Percentiles rank a stretch among this genome's conserved stretches.
phyloP scores from a whole-genome alignment of 2,329 filamentous ascomycete genomes.

The Geoglossum cookeanum region DNA sequence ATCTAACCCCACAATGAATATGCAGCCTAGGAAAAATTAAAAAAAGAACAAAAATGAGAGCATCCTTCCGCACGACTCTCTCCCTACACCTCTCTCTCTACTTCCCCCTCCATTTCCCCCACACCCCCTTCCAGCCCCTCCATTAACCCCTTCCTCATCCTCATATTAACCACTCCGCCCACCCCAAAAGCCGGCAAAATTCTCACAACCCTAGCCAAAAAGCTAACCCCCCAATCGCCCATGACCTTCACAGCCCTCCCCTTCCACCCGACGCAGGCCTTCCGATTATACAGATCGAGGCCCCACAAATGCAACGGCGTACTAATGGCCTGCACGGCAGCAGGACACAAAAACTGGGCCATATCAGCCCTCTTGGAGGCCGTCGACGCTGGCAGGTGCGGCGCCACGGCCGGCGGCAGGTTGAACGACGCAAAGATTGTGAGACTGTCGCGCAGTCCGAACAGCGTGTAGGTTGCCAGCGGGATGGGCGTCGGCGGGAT shows the following conservation, averaged over 20 bases:
- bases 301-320: slow-evolving; percentile 76
- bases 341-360: slow-evolving; percentile 67
- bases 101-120: neutral
- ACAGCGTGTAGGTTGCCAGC: slow-evolving; percentile 49
- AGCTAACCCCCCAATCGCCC: slow-evolving; percentile 57
- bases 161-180: slow-evolving; percentile 68
- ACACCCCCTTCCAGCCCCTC: slow-evolving; percentile 28
- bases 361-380: slow-evolving; percentile 29
- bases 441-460: slow-evolving; percentile 64
- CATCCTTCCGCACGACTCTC: neutral
- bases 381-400: slow-evolving; percentile 37
- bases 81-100: neutral
- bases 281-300: slow-evolving; percentile 67
- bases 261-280: slow-evolving; percentile 25
- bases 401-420: slow-evolving; percentile 60
- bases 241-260: slow-evolving; percentile 51
- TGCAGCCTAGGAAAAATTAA: too few relatives aligned
- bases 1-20: too few relatives aligned
- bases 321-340: slow-evolving; percentile 56
- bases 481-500: slow-evolving; percentile 26
- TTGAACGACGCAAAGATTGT: slow-evolving; percentile 92
- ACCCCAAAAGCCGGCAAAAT: slow-evolving; percentile 82
- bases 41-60: too few relatives aligned
- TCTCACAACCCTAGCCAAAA: slow-evolving; percentile 56
- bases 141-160: slow-evolving; percentile 34